Evolutionary conservation across 805 yeast genomes (phyloP).

Genomic region (Maudiozyma turicensis): DNA sequence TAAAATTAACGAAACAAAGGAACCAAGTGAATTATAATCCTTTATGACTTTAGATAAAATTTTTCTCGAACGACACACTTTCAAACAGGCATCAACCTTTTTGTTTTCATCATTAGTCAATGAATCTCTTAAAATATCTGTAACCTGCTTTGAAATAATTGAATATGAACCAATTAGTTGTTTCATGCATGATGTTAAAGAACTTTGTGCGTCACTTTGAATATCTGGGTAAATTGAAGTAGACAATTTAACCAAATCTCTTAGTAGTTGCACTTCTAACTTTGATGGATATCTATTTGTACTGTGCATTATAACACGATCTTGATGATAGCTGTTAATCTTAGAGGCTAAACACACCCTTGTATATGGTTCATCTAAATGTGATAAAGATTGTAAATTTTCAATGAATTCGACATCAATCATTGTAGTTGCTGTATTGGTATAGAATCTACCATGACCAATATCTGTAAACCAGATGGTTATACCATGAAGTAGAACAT

Average conservation of each 20-base stretch:
- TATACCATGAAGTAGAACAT: conserved; percentile 50
- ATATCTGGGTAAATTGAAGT: conserved; percentile 63
- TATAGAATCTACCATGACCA: conserved; percentile 60
- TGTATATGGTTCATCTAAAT: conserved; percentile 60
- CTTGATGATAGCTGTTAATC: conserved; percentile 62
- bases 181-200: conserved; percentile 59
- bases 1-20: conserved; percentile 40
- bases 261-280: conserved; percentile 51
- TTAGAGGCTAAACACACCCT: conserved; percentile 70
- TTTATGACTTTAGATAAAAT: conserved; percentile 48
- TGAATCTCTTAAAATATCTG: conserved; percentile 42
- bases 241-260: conserved; percentile 54
- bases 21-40: conserved; percentile 44
- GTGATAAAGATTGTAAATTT: conserved; percentile 52
- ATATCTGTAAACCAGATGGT: conserved; percentile 75
- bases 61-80: conserved; percentile 45
- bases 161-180: conserved; percentile 59
- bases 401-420: conserved; percentile 48
- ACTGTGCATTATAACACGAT: conserved; percentile 60
- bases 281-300: conserved; percentile 63
- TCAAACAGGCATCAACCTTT: conserved; percentile 54
- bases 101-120: conserved; percentile 41
- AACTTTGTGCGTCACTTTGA: conserved; percentile 58
- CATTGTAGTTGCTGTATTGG: conserved; percentile 42
- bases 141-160: conserved; percentile 34